Percentiles rank a stretch among this genome's conserved stretches.
phyloP scores from a whole-genome alignment of 495 filamentous ascomycete species.

The Aspergillus campestris region DNA sequence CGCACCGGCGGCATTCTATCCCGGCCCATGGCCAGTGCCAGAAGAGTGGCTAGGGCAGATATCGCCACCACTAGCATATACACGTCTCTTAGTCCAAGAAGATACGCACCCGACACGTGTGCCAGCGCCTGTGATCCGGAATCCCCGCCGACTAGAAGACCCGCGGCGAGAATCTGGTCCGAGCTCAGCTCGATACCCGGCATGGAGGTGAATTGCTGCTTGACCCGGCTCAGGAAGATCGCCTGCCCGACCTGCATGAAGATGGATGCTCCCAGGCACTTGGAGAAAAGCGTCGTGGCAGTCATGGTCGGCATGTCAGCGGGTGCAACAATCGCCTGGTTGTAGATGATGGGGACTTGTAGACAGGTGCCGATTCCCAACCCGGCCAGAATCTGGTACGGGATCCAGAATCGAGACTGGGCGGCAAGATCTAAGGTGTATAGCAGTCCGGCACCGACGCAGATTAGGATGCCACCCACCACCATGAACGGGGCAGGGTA shows the following conservation, averaged over 20 bases:
- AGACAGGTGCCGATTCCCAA: conserved; percentile 51
- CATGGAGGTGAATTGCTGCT: too few species aligned
- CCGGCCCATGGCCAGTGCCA: too few species aligned
- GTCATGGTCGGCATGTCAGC: conserved; percentile 48
- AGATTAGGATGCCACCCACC: conserved; percentile 17
- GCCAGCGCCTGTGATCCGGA: too few species aligned
- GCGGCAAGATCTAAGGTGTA: conserved; percentile 45
- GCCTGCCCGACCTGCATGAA: conserved; percentile 49
- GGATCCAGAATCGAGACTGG: conserved; percentile 48
- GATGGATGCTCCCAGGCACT: conserved; percentile 53
- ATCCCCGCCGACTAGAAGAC: too few species aligned
- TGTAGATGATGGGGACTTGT: conserved; percentile 50
- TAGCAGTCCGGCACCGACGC: conserved; percentile 57
- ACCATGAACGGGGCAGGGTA: neutral
- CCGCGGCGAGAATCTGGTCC: too few species aligned
- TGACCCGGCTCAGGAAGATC: conserved; percentile 1
- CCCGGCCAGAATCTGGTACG: conserved; percentile 57
- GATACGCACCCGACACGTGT: too few species aligned
- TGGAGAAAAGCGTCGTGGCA: conserved; percentile 51
- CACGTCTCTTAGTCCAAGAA: too few species aligned
- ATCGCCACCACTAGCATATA: too few species aligned
- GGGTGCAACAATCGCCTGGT: conserved; percentile 48
- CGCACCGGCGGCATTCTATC: too few species aligned
- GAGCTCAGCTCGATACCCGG: too few species aligned
- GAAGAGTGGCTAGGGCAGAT: too few species aligned